Conservation (phyloP, 306 rosid species). For the Malus sieversii region DNA sequence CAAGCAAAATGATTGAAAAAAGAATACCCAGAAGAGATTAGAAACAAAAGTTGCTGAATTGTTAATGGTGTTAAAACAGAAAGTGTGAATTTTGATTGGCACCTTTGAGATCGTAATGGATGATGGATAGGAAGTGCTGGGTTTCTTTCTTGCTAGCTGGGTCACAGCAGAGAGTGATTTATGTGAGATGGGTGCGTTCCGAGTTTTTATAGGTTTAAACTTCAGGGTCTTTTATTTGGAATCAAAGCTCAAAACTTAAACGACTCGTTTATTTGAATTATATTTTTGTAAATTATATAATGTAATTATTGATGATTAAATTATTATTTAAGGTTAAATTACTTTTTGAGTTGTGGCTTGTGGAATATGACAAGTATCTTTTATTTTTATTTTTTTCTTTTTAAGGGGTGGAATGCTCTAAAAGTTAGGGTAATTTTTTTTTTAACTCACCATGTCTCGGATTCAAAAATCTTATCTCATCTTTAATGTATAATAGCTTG, state of each 20-base stretch:
- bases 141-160: not conserved
- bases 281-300: too few relatives aligned
- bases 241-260: not conserved
- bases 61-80: not conserved
- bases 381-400: too few relatives aligned
- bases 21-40: not conserved
- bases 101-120: not conserved
- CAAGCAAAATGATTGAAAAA: not conserved
- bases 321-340: too few relatives aligned
- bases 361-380: too few relatives aligned
- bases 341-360: too few relatives aligned
- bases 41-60: not conserved
- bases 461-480: too few relatives aligned
- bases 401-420: too few relatives aligned
- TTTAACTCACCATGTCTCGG: too few relatives aligned
- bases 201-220: slow-evolving; percentile 1
- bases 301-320: too few relatives aligned
- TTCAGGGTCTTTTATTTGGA: not conserved
- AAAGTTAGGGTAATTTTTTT: too few relatives aligned
- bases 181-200: not conserved
- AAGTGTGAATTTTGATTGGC: not conserved
- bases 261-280: not conserved
- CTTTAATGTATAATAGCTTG: too few relatives aligned
- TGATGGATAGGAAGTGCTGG: not conserved
- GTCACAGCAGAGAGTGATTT: not conserved